Conservation (phyloP, 371 early-diverging fungal genomes). For the Encephalitozoon romaleae region DNA sequence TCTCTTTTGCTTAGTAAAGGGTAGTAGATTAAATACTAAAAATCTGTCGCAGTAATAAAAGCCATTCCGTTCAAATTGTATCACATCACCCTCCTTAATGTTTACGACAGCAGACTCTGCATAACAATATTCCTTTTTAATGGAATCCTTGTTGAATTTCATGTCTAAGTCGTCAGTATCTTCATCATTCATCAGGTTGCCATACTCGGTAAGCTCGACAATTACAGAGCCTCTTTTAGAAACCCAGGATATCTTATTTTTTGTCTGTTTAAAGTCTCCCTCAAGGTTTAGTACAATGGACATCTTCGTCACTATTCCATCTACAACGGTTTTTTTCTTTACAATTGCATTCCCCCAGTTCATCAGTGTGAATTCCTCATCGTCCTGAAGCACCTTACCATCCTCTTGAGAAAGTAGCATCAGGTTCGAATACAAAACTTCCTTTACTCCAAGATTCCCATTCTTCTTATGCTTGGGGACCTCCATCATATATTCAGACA, state of each 20-base stretch:
- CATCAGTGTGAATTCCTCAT: conserved; percentile 94
- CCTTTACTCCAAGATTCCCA: conserved; percentile 75
- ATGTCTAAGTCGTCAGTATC: conserved; percentile 77
- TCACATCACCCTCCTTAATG: conserved; percentile 66
- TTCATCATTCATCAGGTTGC: conserved; percentile 79
- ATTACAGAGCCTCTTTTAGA: conserved; percentile 58
- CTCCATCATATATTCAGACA: conserved; percentile 54
- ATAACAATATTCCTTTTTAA: conserved; percentile 65
- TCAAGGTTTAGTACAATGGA: conserved; percentile 69
- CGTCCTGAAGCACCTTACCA: conserved; percentile 68
- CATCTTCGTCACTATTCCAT: conserved; percentile 63
- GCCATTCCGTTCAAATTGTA: conserved; percentile 95
- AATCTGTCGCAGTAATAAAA: conserved; percentile 64
- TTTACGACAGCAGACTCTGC: conserved; percentile 62
- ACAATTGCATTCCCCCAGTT: conserved; percentile 96
- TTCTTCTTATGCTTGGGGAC: conserved; percentile 68
- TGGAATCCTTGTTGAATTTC: conserved; percentile 74
- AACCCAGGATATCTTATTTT: conserved; percentile 97
- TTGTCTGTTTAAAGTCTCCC: conserved; percentile 92
- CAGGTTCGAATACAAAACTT: conserved; percentile 68
- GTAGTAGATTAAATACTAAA: conserved; percentile 55
- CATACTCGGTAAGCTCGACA: conserved; percentile 64
- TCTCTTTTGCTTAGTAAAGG: conserved; percentile 61
- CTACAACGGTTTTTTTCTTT: conserved; percentile 63
- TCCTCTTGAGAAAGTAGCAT: conserved; percentile 80